These are phyloP conservation scores for Zygosaccharomyces kombuchaensis DNA, from an alignment of 805 yeast genomes.

Conservation along the genomic window DNA sequence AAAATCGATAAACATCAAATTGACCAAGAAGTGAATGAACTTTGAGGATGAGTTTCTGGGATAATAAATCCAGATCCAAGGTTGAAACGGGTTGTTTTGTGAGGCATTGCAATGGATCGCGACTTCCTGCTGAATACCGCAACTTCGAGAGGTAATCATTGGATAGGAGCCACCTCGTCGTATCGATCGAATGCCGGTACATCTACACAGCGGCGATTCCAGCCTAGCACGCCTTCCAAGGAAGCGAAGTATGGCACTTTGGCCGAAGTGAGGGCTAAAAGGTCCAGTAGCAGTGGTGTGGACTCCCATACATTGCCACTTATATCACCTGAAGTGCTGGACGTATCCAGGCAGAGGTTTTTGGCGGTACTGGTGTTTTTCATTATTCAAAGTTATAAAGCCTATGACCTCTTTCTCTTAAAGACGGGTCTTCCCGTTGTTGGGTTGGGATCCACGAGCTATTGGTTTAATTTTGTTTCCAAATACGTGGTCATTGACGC, in stretches of 20 bases:
- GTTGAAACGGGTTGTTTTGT: background rate
- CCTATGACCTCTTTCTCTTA: slow-evolving; percentile 62
- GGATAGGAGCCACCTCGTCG: slow-evolving; percentile 24
- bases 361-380: slow-evolving; percentile 62
- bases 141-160: slow-evolving; percentile 32
- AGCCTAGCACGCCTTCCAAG: slow-evolving; percentile 4
- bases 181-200: slow-evolving; percentile 10
- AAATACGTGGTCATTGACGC: slow-evolving; percentile 76
- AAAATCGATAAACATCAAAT: slow-evolving; percentile 4
- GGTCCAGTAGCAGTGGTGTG: background rate
- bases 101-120: slow-evolving; percentile 12
- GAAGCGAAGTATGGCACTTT: slow-evolving; percentile 1
- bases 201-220: slow-evolving; percentile 17
- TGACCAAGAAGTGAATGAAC: background rate
- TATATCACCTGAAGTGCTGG: slow-evolving; percentile 63
- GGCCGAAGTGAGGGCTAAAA: slow-evolving; percentile 1
- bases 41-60: background rate
- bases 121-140: slow-evolving; percentile 14
- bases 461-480: slow-evolving; percentile 55
- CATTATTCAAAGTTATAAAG: slow-evolving; percentile 80
- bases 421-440: slow-evolving; percentile 42
- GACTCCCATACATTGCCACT: slow-evolving; percentile 34
- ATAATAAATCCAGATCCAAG: background rate
- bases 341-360: slow-evolving; percentile 71
- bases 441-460: slow-evolving; percentile 38